Conservation (phyloP, 495 filamentous ascomycete species). For the Xylaria scruposa region DNA sequence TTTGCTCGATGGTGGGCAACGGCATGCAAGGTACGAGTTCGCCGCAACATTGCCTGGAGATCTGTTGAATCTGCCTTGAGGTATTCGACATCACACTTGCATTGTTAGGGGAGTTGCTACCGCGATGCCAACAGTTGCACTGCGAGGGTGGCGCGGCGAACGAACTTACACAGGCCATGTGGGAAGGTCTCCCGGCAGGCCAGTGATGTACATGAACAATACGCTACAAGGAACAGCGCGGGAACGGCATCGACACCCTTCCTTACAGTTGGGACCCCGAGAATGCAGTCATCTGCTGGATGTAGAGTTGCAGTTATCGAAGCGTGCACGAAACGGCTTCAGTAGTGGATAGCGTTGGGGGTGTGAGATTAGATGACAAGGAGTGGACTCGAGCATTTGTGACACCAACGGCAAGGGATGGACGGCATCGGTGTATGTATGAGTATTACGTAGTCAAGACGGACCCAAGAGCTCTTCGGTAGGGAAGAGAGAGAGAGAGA, state of each 20-base stretch:
- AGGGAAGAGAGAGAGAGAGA: constrained; percentile 1
- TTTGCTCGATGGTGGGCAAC: constrained; percentile 19
- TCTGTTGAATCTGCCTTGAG: constrained; percentile 23
- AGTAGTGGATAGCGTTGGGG: constrained; percentile 14
- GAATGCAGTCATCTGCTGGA: constrained; percentile 24
- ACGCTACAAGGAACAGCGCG: constrained; percentile 14
- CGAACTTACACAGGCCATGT: constrained; percentile 15
- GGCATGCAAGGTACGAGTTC: constrained; percentile 16
- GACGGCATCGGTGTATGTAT: not conserved
- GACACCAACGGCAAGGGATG: constrained; percentile 22
- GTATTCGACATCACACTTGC: constrained; percentile 9
- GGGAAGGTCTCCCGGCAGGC: constrained; percentile 14
- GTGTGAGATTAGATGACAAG: constrained; percentile 22
- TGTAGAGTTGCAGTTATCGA: constrained; percentile 21
- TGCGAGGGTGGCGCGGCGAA: constrained; percentile 18
- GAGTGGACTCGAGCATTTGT: constrained; percentile 12
- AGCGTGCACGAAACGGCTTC: constrained; percentile 9
- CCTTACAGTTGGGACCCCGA: constrained; percentile 16
- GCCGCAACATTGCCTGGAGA: constrained; percentile 14
- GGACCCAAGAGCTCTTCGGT: not conserved
- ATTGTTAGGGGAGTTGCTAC: constrained; percentile 20
- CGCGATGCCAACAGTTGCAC: constrained; percentile 21
- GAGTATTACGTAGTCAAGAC: not conserved
- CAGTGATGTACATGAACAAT: constrained; percentile 21
- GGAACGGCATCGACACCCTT: constrained; percentile 16